Base-by-base conservation (phyloP, 225 moss, liverwort and hornwort species). In the Rhytidiadelphus loreus region DNA sequence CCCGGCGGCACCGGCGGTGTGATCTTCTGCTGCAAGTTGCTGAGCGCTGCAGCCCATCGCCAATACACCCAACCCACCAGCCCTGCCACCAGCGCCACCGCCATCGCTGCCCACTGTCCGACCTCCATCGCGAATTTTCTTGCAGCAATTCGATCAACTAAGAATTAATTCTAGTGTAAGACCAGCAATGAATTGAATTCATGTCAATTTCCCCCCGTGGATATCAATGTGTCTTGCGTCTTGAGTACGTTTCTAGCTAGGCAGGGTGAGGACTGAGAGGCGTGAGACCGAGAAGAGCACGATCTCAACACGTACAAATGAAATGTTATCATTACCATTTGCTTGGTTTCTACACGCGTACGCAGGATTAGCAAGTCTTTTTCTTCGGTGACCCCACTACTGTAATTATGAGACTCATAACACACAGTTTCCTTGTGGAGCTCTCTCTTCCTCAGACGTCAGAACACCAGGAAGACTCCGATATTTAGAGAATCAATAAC, bases 1-100 rank as follows among this genome's bases (percentile, higher is more conserved):
- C 83, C 83, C 25, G 66, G 66, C 50, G 85, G 88, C 90, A 90
- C 17, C 88, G 93, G 93, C 53, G 93, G 89, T 8, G 87, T 78
- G 43, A 52, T 52, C 63, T 48, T 9, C 28, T 39, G 41, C 53
- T 52, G 37, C 83, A 66, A 50, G n/a, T 66, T n/a, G 32, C 65
- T 17, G 11, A 52, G 65, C 52, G 44, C 5, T n/a, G 35, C 59
- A 30, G 16, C 32, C 65, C 81, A 52, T 25, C 89, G 52, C 52
- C 83, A 83, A 1, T 37, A 66, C 50, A n/a, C 52, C 52, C 65
- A 66, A 11, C 15, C 79, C 59, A 86, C 60, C 85, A 89, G 53
- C 52, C 65, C 59, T 79, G 61, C 78, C 21, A 61, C 63, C 85
- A 86, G 46, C 33, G 65, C 74, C 70, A 50, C 71, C 28, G 33